Evolutionary conservation across 1,139 yeast genomes (phyloP).

Genomic region (Sugiyamaella neomexicana): DNA sequence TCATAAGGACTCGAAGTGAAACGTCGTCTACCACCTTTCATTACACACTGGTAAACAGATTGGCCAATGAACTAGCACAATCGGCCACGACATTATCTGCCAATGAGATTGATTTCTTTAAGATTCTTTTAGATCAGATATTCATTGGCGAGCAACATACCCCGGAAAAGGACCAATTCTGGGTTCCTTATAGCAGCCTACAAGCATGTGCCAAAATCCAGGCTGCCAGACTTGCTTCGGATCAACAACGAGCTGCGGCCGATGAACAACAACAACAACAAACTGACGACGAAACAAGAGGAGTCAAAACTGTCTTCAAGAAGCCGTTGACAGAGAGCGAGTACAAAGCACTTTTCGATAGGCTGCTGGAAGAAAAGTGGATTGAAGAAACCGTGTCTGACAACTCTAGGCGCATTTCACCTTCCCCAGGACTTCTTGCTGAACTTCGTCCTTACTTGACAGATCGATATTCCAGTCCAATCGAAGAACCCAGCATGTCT

Average conservation of each 20-base stretch:
- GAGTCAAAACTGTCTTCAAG: not conserved
- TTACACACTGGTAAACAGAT: conserved; percentile 25
- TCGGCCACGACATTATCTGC: conserved; percentile 26
- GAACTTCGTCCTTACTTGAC: conserved; percentile 37
- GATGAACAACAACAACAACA: not conserved
- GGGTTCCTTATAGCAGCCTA: conserved; percentile 6
- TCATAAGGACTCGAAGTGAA: conserved; percentile 26
- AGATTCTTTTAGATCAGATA: conserved; percentile 26
- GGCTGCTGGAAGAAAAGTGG: conserved; percentile 32
- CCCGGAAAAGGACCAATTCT: conserved; percentile 20
- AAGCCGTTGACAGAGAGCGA: conserved; percentile 12
- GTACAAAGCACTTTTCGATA: conserved; percentile 51
- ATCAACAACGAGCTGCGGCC: not conserved
- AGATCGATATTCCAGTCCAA: conserved; percentile 44
- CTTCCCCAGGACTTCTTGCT: conserved; percentile 29
- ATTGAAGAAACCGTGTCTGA: conserved; percentile 10
- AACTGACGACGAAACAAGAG: not conserved
- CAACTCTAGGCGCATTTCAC: conserved; percentile 17
- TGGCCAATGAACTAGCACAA: conserved; percentile 20
- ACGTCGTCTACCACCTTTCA: conserved; percentile 12
- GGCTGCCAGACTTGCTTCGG: not conserved
- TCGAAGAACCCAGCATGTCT: not conserved
- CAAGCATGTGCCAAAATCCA: conserved; percentile 1
- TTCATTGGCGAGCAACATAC: conserved; percentile 23
- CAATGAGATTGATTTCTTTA: conserved; percentile 30